Evolutionary conservation across 2,329 filamentous ascomycete species (phyloP).

Genomic region (Ceratocystis papillata): DNA sequence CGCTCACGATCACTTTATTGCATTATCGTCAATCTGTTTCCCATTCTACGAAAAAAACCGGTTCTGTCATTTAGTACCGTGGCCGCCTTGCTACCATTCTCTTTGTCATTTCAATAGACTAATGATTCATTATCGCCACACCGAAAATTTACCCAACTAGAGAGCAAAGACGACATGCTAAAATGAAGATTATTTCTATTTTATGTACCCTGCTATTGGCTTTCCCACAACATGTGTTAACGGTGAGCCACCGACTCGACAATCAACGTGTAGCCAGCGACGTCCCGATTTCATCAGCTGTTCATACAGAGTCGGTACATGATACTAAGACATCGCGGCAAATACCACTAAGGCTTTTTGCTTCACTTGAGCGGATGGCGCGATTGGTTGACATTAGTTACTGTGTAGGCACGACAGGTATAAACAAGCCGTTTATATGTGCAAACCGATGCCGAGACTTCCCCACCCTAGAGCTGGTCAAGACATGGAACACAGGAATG

Average conservation of each 20-base stretch:
- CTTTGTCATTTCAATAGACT: not conserved
- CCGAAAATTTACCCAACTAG: not conserved
- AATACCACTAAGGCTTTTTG: conserved; percentile 53
- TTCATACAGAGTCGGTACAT: not conserved
- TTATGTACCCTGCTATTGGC: conserved; percentile 13
- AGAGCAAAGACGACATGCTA: not conserved
- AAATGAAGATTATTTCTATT: conserved; percentile 17
- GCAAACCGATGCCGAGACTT: conserved; percentile 79
- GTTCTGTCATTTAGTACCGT: not conserved
- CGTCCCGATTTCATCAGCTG: not conserved
- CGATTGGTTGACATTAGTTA: conserved; percentile 89
- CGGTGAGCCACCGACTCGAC: conserved; percentile 14
- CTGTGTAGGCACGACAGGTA: conserved; percentile 76
- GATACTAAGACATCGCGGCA: not conserved
- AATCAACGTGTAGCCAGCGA: not conserved
- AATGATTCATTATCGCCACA: not conserved
- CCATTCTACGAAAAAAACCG: not conserved
- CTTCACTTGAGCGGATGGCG: conserved; percentile 75
- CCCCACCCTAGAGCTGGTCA: conserved; percentile 63
- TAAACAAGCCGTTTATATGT: conserved; percentile 74
- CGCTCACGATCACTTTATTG: not conserved
- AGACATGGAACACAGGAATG: conserved; percentile 81
- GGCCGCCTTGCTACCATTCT: not conserved
- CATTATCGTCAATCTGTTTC: not conserved
- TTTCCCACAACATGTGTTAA: conserved; percentile 6